These are phyloP conservation scores for Nemania sp. DNA, from an alignment of 2,329 filamentous ascomycete species.

Conservation along the genomic window DNA sequence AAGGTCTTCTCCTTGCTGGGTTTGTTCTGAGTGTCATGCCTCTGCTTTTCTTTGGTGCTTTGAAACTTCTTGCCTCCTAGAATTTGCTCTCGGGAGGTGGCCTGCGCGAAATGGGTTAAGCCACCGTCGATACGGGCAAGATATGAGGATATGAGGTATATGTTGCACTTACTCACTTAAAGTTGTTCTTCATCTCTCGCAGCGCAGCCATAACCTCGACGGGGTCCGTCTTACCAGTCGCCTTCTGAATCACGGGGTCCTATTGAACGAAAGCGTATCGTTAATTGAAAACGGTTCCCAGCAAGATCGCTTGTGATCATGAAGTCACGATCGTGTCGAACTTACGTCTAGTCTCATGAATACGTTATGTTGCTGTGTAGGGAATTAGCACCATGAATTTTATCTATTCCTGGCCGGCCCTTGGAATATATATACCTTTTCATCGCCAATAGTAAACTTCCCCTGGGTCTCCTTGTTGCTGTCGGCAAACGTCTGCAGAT, in stretches of 20 bases:
- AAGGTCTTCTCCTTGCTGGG: no score
- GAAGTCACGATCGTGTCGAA: no score
- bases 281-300: neutral
- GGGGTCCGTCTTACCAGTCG: slow-evolving; percentile 78
- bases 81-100: slow-evolving; percentile 25
- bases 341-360: slow-evolving; percentile 88
- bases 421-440: slow-evolving; percentile 68
- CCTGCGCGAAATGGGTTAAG: slow-evolving; percentile 12
- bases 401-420: no score
- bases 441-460: slow-evolving; percentile 94
- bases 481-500: slow-evolving; percentile 75
- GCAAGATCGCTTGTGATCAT: neutral
- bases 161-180: slow-evolving; percentile 57
- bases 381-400: slow-evolving; percentile 15
- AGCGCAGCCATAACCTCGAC: slow-evolving; percentile 84
- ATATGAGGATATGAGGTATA: no score
- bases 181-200: slow-evolving; percentile 87
- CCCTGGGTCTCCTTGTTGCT: slow-evolving; percentile 88
- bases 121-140: neutral
- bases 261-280: slow-evolving; percentile 40
- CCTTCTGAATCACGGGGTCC: slow-evolving; percentile 84
- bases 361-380: slow-evolving; percentile 81
- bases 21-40: neutral
- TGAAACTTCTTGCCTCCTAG: slow-evolving; percentile 4
- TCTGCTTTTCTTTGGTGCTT: neutral